Conservation (phyloP, 2,329 filamentous ascomycete genomes). For the Trichothecium roseum region DNA sequence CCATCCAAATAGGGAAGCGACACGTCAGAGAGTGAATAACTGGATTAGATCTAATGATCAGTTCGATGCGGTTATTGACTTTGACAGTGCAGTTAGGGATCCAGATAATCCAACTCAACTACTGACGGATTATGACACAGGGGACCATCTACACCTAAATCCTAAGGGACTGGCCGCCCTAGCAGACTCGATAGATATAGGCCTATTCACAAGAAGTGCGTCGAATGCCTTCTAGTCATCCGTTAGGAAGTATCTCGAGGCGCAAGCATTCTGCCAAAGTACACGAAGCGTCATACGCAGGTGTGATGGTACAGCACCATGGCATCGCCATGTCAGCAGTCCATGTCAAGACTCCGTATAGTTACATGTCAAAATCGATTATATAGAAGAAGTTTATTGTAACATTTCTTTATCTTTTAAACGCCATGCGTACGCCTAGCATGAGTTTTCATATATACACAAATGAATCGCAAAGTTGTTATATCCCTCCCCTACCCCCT, state of each 20-base stretch:
- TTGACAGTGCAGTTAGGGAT: constrained; percentile 45
- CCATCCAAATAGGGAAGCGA: constrained; percentile 38
- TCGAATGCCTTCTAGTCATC: too few species aligned
- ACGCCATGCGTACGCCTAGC: background rate
- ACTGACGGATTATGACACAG: constrained; percentile 35
- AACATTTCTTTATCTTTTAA: too few species aligned
- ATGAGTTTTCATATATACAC: background rate
- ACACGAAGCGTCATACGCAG: too few species aligned
- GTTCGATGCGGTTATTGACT: constrained; percentile 54
- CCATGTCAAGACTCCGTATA: too few species aligned
- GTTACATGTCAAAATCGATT: too few species aligned
- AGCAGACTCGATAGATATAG: too few species aligned
- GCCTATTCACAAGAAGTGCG: too few species aligned
- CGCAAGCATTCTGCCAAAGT: too few species aligned
- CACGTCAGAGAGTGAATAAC: constrained; percentile 42
- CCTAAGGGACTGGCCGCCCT: constrained; percentile 10
- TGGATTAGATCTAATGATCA: constrained; percentile 44
- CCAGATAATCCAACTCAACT: constrained; percentile 27
- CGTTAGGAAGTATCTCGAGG: background rate
- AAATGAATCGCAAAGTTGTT: background rate
- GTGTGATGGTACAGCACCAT: too few species aligned
- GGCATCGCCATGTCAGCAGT: too few species aligned
- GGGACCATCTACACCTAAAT: constrained; percentile 52
- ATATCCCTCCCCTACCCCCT: constrained; percentile 7
- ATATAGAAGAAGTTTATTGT: too few species aligned